Evolutionary conservation across 805 yeast genomes (phyloP).

Genomic region (Pichia kluyveri): DNA sequence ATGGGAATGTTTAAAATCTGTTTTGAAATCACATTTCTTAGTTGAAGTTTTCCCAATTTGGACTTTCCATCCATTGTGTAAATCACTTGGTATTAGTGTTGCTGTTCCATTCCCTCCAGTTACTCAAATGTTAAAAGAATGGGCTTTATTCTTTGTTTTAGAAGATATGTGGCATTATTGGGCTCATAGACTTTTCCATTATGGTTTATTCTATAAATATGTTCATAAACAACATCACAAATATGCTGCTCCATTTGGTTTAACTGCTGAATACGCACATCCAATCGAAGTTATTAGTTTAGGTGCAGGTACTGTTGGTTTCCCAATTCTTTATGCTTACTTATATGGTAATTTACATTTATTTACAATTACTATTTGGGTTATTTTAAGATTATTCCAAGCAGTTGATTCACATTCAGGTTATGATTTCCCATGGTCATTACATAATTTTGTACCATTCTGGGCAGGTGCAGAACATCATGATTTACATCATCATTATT

Average conservation of each 20-base stretch:
- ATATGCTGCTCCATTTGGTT: slow-evolving; percentile 55
- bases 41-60: slow-evolving; percentile 56
- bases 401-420: slow-evolving; percentile 58
- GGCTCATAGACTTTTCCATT: slow-evolving; percentile 49
- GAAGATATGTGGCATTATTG: slow-evolving; percentile 57
- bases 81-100: slow-evolving; percentile 37
- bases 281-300: slow-evolving; percentile 49
- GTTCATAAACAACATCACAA: slow-evolving; percentile 54
- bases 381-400: slow-evolving; percentile 42
- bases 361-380: slow-evolving; percentile 47
- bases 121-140: slow-evolving; percentile 33
- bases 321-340: slow-evolving; percentile 47
- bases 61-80: slow-evolving; percentile 52
- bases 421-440: slow-evolving; percentile 54
- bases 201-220: slow-evolving; percentile 46
- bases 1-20: slow-evolving; percentile 55
- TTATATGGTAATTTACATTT: slow-evolving; percentile 39
- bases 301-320: slow-evolving; percentile 54
- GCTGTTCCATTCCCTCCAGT: slow-evolving; percentile 46
- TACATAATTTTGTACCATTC: slow-evolving; percentile 46
- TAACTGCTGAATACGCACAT: slow-evolving; percentile 55
- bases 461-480: slow-evolving; percentile 64
- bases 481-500: slow-evolving; percentile 51
- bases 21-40: slow-evolving; percentile 44
- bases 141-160: slow-evolving; percentile 40